These are phyloP conservation scores for Leptographium lundbergii DNA, from an alignment of 2,329 filamentous ascomycete species.

Conservation along the genomic window DNA sequence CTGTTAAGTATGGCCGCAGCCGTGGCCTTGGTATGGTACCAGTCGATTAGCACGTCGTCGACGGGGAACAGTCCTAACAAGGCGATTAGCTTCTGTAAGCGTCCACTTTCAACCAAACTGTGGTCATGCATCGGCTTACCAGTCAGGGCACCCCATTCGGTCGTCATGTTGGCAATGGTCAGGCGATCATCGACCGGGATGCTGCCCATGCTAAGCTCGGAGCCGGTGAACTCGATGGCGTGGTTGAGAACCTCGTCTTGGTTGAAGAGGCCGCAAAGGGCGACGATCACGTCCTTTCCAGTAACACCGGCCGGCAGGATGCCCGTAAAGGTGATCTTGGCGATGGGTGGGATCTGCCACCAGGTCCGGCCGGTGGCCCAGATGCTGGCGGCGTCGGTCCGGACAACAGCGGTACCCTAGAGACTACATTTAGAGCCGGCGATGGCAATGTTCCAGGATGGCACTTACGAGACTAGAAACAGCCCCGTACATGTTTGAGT, in stretches of 20 bases:
- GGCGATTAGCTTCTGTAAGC: no score
- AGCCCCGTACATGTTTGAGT: conserved; percentile 62
- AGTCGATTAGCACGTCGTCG: conserved; percentile 56
- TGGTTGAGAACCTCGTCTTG: conserved; percentile 85
- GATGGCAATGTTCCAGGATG: no score
- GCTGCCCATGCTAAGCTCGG: conserved; percentile 58
- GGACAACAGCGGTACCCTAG: conserved; percentile 62
- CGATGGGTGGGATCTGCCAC: conserved; percentile 63
- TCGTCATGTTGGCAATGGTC: conserved; percentile 64
- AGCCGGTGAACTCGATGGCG: conserved; percentile 75
- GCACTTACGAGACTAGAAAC: conserved; percentile 45
- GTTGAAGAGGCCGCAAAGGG: conserved; percentile 76
- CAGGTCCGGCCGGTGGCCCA: conserved; percentile 76
- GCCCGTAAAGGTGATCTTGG: conserved; percentile 67
- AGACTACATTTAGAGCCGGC: no score
- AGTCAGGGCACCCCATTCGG: conserved; percentile 60
- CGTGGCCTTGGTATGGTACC: conserved; percentile 69
- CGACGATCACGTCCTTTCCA: conserved; percentile 89
- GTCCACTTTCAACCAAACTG: no score
- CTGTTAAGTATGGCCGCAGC: conserved; percentile 46
- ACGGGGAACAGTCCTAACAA: conserved; percentile 58
- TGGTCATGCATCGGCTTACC: conserved; percentile 19
- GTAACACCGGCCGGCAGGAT: conserved; percentile 66
- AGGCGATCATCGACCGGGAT: conserved; percentile 57
- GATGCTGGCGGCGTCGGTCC: conserved; percentile 77